These are phyloP conservation scores for Gloeostereum incarnatum DNA, from an alignment of 768 basidiomycete species.

Conservation along the genomic window DNA sequence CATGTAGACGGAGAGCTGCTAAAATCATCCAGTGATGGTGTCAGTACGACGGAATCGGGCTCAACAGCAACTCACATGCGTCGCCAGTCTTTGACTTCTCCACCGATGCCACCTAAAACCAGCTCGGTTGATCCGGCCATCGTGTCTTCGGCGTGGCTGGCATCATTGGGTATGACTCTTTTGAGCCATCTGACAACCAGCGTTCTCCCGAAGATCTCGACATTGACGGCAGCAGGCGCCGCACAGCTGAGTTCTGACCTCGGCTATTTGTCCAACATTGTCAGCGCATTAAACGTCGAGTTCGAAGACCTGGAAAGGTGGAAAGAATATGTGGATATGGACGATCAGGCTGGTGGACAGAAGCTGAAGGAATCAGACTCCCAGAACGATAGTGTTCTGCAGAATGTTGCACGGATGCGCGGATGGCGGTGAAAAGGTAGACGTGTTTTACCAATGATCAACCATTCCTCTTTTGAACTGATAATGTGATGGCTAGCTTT, in stretches of 20 bases:
- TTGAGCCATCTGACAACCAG: slow-evolving; percentile 61
- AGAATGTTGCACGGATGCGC: slow-evolving; percentile 26
- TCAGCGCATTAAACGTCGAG: slow-evolving; percentile 85
- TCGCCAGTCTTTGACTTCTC: slow-evolving; percentile 27
- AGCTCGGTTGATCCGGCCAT: slow-evolving; percentile 55
- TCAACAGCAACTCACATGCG: slow-evolving; percentile 25
- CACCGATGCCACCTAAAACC: slow-evolving; percentile 20
- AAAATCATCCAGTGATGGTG: slow-evolving; percentile 32
- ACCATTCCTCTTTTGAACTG: too few species aligned
- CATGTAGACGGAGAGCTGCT: slow-evolving; percentile 51
- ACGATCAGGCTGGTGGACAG: slow-evolving; percentile 37
- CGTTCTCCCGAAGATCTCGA: slow-evolving; percentile 64
- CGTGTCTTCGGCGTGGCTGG: slow-evolving; percentile 23
- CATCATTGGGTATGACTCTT: slow-evolving; percentile 37
- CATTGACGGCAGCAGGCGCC: slow-evolving; percentile 56
- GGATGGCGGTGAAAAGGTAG: too few species aligned
- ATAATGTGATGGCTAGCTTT: too few species aligned
- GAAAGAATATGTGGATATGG: slow-evolving; percentile 61
- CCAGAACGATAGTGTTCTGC: slow-evolving; percentile 22
- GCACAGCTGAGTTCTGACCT: slow-evolving; percentile 84
- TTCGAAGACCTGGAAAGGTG: slow-evolving; percentile 72
- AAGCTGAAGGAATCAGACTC: slow-evolving; percentile 17
- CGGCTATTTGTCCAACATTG: slow-evolving; percentile 85
- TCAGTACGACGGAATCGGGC: slow-evolving; percentile 15
- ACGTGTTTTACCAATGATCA: too few species aligned